phyloP scores from a whole-genome alignment of 257 asterid genomes.

The Capsicum pubescens region DNA sequence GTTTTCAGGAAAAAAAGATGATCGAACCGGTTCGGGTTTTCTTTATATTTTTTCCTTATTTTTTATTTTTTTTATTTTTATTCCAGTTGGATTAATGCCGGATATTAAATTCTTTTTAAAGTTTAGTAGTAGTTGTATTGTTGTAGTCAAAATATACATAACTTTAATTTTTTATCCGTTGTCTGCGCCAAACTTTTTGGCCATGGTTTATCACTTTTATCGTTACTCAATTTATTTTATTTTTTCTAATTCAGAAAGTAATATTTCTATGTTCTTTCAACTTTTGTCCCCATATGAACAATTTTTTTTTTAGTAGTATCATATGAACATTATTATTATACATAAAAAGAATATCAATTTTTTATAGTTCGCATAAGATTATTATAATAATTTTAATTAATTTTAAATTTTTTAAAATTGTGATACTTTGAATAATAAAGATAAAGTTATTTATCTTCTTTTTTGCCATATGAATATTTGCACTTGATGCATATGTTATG shows the following conservation, averaged over 20 bases:
- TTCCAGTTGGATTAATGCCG: neutral
- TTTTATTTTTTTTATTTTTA: neutral
- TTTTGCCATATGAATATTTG: too few species aligned
- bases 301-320: too few species aligned
- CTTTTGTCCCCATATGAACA: too few species aligned
- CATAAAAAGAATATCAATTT: too few species aligned
- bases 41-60: neutral
- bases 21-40: neutral
- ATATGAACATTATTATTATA: too few species aligned
- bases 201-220: neutral
- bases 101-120: neutral
- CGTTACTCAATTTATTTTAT: neutral
- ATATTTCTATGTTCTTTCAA: neutral
- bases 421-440: too few species aligned
- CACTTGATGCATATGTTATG: too few species aligned
- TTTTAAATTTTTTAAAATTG: too few species aligned
- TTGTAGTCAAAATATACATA: neutral
- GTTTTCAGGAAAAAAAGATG: constrained; percentile 62
- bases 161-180: neutral
- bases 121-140: neutral
- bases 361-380: too few species aligned
- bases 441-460: too few species aligned
- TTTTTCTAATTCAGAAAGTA: neutral
- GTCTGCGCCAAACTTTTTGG: neutral
- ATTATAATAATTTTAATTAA: too few species aligned